phyloP scores from a whole-genome alignment of 2,329 filamentous ascomycete species.

The Aspergillus fructus region DNA sequence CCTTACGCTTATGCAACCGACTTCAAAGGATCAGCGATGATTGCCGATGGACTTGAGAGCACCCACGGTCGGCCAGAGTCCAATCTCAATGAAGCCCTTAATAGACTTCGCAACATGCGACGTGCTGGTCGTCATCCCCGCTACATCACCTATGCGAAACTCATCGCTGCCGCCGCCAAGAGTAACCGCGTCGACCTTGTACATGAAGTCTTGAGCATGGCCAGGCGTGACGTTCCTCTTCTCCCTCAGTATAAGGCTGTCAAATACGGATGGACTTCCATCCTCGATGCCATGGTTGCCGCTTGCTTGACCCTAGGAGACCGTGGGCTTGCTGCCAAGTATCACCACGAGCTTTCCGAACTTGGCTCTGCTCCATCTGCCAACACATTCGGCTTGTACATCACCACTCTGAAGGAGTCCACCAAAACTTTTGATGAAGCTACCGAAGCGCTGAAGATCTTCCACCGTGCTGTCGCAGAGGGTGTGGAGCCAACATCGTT shows the following conservation, averaged over 20 bases:
- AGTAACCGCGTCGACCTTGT: slow-evolving; percentile 78
- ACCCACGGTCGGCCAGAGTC: slow-evolving; percentile 69
- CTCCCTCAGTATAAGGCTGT: slow-evolving; percentile 82
- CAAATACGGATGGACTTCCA: slow-evolving; percentile 93
- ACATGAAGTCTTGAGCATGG: slow-evolving; percentile 85
- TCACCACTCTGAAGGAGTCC: slow-evolving; percentile 97
- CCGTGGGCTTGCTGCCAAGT: slow-evolving; percentile 76
- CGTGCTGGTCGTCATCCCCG: slow-evolving; percentile 86
- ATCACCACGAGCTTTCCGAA: slow-evolving; percentile 85
- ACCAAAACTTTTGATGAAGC: slow-evolving; percentile 98
- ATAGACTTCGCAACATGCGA: slow-evolving; percentile 88
- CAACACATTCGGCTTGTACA: slow-evolving; percentile 97
- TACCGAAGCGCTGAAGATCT: slow-evolving; percentile 94
- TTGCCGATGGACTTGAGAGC: slow-evolving; percentile 86
- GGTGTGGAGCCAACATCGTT: slow-evolving; percentile 96
- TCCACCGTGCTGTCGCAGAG: slow-evolving; percentile 88
- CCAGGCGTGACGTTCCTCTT: slow-evolving; percentile 82
- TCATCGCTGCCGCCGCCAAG: slow-evolving; percentile 86
- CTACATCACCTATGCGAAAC: slow-evolving; percentile 95
- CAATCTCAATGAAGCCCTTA: slow-evolving; percentile 75
- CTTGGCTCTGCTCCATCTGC: slow-evolving; percentile 91
- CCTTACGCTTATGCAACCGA: slow-evolving; percentile 89
- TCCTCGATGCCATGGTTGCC: slow-evolving; percentile 94
- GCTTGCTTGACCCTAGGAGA: slow-evolving; percentile 82
- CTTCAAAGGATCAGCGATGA: slow-evolving; percentile 87